Evolutionary conservation across 2,329 filamentous ascomycete genomes (phyloP).

Genomic region (Aspergillus hiratsukae): DNA sequence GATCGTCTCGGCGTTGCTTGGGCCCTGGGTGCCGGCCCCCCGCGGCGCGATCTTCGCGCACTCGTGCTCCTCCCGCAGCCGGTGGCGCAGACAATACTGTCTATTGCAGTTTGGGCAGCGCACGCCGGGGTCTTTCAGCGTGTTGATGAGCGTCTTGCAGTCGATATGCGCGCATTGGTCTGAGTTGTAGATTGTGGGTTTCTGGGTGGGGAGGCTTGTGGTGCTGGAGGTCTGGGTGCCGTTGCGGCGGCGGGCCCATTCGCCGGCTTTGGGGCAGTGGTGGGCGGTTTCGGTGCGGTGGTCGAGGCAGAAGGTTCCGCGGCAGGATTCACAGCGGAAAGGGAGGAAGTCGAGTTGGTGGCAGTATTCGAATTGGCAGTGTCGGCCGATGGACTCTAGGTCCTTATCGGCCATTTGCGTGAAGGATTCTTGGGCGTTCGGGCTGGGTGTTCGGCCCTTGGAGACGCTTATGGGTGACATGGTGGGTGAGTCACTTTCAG

Average conservation of each 20-base stretch:
- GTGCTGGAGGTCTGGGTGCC: constrained; percentile 22
- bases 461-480: constrained; percentile 26
- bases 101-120: constrained; percentile 47
- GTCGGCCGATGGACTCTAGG: constrained; percentile 77
- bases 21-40: constrained; percentile 39
- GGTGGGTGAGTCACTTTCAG: not conserved
- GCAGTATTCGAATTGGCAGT: constrained; percentile 90
- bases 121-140: constrained; percentile 47
- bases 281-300: constrained; percentile 85
- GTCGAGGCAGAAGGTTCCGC: constrained; percentile 80
- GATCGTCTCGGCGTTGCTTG: constrained; percentile 58
- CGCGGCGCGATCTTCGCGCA: constrained; percentile 69
- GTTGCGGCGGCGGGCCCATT: constrained; percentile 53
- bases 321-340: constrained; percentile 88
- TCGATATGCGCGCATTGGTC: constrained; percentile 45
- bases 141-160: constrained; percentile 53
- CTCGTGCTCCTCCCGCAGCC: constrained; percentile 66
- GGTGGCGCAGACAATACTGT: constrained; percentile 50
- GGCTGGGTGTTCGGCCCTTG: constrained; percentile 13
- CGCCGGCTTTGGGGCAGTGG: constrained; percentile 58
- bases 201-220: constrained; percentile 33
- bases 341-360: constrained; percentile 94
- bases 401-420: constrained; percentile 58
- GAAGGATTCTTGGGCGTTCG: constrained; percentile 24
- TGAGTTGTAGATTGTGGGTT: constrained; percentile 55